These are phyloP conservation scores for Aschersonia sp. DNA, from an alignment of 2,329 filamentous ascomycete species.

Conservation along the genomic window DNA sequence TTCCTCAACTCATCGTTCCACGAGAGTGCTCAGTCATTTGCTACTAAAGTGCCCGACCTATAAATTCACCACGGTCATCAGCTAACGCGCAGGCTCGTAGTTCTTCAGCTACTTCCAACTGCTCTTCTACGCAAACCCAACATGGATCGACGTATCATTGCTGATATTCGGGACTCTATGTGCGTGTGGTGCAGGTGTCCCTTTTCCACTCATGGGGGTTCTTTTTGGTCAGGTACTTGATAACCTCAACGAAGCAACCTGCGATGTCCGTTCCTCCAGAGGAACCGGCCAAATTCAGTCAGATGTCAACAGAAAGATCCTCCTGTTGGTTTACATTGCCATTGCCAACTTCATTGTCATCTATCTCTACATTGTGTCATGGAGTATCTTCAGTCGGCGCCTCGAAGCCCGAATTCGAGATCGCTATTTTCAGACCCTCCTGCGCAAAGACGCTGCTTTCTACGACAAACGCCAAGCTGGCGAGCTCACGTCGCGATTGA, in stretches of 20 bases:
- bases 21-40: too few relatives aligned
- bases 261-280: constrained; percentile 17
- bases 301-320: constrained; percentile 40
- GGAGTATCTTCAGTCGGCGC: constrained; percentile 49
- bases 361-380: constrained; percentile 49
- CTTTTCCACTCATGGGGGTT: constrained; percentile 49
- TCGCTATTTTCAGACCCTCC: constrained; percentile 40
- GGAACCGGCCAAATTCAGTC: constrained; percentile 18
- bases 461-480: constrained; percentile 49
- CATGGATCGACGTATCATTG: constrained; percentile 26
- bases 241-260: constrained; percentile 43
- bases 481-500: constrained; percentile 48
- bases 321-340: constrained; percentile 48
- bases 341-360: constrained; percentile 49
- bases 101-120: constrained; percentile 24
- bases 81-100: neutral
- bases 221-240: constrained; percentile 51
- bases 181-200: constrained; percentile 43
- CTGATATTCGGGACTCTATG: constrained; percentile 25
- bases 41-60: too few relatives aligned
- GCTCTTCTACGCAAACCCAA: constrained; percentile 29
- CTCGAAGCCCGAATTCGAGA: constrained; percentile 48
- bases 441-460: constrained; percentile 47
- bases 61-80: neutral
- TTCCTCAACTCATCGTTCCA: too few relatives aligned